A percentile compares a stretch with the other conserved stretches of the same genome.
Conservation (phyloP, 1,284 basidiomycete species). For the Wolfiporia cocos region DNA sequence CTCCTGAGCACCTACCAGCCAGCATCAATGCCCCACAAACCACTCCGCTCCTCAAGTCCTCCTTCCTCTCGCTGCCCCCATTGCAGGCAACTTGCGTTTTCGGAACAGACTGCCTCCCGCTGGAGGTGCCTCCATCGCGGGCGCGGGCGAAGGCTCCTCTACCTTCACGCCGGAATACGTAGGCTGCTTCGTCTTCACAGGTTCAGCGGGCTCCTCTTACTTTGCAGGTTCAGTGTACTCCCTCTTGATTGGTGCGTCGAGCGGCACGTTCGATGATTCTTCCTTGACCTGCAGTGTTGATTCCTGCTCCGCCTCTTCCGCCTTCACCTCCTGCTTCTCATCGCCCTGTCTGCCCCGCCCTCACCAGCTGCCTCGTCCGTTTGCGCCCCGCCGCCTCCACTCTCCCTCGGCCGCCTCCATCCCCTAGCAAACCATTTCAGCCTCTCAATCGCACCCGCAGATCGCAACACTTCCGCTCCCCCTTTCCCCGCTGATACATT, state of each 20-base stretch:
- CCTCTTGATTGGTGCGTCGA: slow-evolving; percentile 8
- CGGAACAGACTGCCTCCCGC: slow-evolving; percentile 32
- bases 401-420: slow-evolving; percentile 30
- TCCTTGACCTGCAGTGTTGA: slow-evolving; percentile 10
- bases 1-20: too few relatives aligned
- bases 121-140: slow-evolving; percentile 9
- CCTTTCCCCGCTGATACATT: neutral
- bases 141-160: slow-evolving; percentile 8
- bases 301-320: neutral
- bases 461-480: too few relatives aligned
- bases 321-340: neutral
- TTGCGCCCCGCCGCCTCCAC: slow-evolving; percentile 1
- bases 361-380: neutral
- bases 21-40: too few relatives aligned
- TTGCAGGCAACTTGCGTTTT: slow-evolving; percentile 35
- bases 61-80: slow-evolving; percentile 26
- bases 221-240: neutral
- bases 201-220: slow-evolving; percentile 2
- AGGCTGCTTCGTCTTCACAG: slow-evolving; percentile 12
- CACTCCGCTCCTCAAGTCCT: slow-evolving; percentile 15
- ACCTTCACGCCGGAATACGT: slow-evolving; percentile 7
- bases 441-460: slow-evolving; percentile 14
- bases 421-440: slow-evolving; percentile 33
- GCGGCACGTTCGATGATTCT: slow-evolving; percentile 2
- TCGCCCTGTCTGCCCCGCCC: too few relatives aligned